Base-by-base conservation (phyloP, 257 asterid genomes). In the Solanum arcanum region DNA sequence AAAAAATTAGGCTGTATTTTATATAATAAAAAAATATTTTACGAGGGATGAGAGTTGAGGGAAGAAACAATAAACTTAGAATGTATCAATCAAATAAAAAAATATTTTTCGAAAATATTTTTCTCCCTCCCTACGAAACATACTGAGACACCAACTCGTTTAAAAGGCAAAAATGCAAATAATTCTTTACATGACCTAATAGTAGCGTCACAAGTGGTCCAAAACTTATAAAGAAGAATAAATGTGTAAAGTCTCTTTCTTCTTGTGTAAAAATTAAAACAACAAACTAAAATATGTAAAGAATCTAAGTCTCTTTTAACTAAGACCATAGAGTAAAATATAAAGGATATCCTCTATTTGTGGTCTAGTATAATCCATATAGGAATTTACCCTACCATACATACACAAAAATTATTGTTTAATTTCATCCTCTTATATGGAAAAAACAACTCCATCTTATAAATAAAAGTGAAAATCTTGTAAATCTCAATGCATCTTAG, bases 171-270 rank as follows among this genome's bases (percentile, higher is more conserved):
- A 7, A 60, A 23, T 23, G 29, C 69, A 60, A 60, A 10, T 64
- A 64, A n/a, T 64, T 10, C 1, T 11, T n/a, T n/a, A 13, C 39
- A 27, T 69, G 41, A 35, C 20, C 16, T 72, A 20, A 72, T 21
- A 9, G 80, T 46, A 35, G 81, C 82, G 39, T 21, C 31, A 74
- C 82, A 37, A 21, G 84, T 46, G 84, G 42, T 78, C 84, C 84
- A 78, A 78, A 9, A 16, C 3, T 78, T 46, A 6, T 33, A n/a
- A 2, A 46, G 66, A 78, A 78, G 16, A 78, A 78, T 27, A 78
- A 15, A 46, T 46, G 66, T 46, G 66, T 78, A 78, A 46, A 25
- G 84, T 78, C 4, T 41, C 13, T 77, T 77, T 25, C 56, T 41
- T 41, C 27, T 78, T 25, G 18, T 5, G 66, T 46, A 78, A 78